A percentile compares a stretch with the other conserved stretches of the same genome.
Conservation (phyloP, 2,329 filamentous ascomycete genomes). For the Colletotrichum sp. region DNA sequence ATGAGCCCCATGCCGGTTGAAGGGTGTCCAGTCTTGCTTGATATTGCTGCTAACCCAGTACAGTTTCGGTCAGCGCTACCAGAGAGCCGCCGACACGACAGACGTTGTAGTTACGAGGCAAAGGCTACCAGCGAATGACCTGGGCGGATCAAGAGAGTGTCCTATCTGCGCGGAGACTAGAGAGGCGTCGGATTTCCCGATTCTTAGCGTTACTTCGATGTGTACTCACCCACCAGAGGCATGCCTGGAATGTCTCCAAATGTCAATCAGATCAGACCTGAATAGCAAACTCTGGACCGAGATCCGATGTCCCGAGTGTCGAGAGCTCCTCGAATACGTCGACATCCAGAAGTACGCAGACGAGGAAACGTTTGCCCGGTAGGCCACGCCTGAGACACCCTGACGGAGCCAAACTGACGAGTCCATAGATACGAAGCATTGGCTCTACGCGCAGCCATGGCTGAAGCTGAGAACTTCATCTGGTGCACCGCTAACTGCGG, state of each 20-base stretch:
- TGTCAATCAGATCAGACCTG: constrained; percentile 38
- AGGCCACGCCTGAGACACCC: not conserved
- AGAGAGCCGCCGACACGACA: constrained; percentile 27
- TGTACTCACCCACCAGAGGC: constrained; percentile 37
- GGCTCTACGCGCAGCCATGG: constrained; percentile 46
- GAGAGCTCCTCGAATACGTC: constrained; percentile 42
- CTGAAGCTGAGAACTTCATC: constrained; percentile 48
- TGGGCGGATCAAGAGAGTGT: constrained; percentile 33
- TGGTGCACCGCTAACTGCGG: constrained; percentile 60
- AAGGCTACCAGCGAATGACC: constrained; percentile 26
- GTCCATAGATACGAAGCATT: constrained; percentile 46
- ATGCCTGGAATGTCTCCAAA: constrained; percentile 38
- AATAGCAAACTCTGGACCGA: constrained; percentile 44
- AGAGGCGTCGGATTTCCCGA: constrained; percentile 32
- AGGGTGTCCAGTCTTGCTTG: not conserved
- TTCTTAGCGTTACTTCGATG: constrained; percentile 32
- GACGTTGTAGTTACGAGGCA: constrained; percentile 34
- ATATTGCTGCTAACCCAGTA: not conserved
- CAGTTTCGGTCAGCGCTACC: constrained; percentile 40
- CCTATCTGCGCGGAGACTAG: constrained; percentile 40
- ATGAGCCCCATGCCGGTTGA: not conserved
- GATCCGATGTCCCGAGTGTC: constrained; percentile 59
- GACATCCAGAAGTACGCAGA: constrained; percentile 52
- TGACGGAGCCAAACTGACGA: not conserved
- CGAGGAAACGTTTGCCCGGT: constrained; percentile 46